Base-by-base conservation (phyloP, 176 grass and related monocot genomes). In the Panicum miliaceum region DNA sequence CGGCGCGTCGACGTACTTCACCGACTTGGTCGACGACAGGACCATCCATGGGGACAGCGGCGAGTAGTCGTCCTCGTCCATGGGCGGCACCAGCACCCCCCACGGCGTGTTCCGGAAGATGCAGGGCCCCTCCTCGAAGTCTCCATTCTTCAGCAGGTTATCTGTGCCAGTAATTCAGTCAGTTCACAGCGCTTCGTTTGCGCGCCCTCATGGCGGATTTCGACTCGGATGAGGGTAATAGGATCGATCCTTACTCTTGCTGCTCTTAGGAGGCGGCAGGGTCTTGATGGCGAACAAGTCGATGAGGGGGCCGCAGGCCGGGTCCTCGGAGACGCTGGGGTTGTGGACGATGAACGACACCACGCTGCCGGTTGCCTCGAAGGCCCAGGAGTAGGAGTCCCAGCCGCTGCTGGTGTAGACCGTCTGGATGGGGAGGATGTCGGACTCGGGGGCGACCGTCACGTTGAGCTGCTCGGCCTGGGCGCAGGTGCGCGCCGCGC, bases 81-180 rank as follows among this genome's bases (percentile, higher is more conserved):
- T 89, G 4, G 92, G 89, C 42, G 92, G 92, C 64, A 94, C 43
- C 66, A 94, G 81, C 72, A 91, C 92, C 0, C 92, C 92, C 27
- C 73, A 91, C 27, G 78, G 8, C 7, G 87, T 73, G 72, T 72
- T 77, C n/a, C 84, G 73, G 43, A 87, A 61, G 14, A 94, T 79
- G 84, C 83, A 89, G 29, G 92, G 89, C 0, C 92, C 92, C 5
- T 94, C 87, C 87, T 94, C 92, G 20, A 94, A 89, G 78, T 87
- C 92, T 4, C 87, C 86, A 11, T 94, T 94, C 84, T 59, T 85
- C 19, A 94, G 50, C 43, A 94, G 4, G 78, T 94, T 89, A 10
- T 70, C 89, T 91, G 76, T 91, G 76, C 34, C 2, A 1, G 12
- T 1, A 47, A 47, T 45, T 47, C 12, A 3, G 45, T 47, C 9